Percentiles rank a stretch among this genome's conserved stretches.
Conservation (phyloP, 495 filamentous ascomycete species). For the Neurospora sp. region DNA sequence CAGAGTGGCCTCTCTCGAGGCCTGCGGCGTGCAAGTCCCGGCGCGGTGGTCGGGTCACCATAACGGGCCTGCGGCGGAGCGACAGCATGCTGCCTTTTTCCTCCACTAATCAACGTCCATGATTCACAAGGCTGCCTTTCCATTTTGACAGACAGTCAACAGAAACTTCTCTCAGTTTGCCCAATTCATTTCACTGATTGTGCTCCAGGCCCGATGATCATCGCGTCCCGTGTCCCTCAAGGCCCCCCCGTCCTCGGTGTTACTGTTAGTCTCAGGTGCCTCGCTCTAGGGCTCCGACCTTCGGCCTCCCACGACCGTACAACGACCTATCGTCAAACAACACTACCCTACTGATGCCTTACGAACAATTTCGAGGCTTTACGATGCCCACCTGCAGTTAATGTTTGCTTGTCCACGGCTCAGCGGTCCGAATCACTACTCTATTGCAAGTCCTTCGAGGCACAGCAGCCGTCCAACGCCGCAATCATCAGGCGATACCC, state of each 20-base stretch:
- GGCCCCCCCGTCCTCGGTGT: neutral
- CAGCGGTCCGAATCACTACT: neutral
- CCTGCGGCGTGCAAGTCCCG: neutral
- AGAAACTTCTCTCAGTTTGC: neutral
- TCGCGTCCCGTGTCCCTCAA: neutral
- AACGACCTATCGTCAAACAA: neutral
- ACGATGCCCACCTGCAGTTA: neutral
- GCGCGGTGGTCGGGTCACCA: neutral
- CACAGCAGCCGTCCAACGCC: neutral
- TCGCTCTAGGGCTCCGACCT: neutral
- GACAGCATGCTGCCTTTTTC: neutral
- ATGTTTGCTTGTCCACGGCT: neutral
- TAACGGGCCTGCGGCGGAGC: neutral
- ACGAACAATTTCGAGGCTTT: neutral
- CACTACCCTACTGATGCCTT: neutral
- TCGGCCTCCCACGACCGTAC: neutral
- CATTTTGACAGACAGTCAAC: neutral
- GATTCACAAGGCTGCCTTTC: neutral
- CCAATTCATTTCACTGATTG: neutral
- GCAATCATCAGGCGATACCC: neutral
- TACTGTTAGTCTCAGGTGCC: neutral
- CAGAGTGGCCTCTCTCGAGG: neutral
- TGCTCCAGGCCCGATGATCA: neutral
- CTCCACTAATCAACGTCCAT: neutral
- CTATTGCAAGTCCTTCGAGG: neutral